A percentile compares a stretch with the other conserved stretches of the same genome.
Evolutionary conservation across 2,329 filamentous ascomycete genomes (phyloP).

Genomic region (Aspergillus quadricinctus): DNA sequence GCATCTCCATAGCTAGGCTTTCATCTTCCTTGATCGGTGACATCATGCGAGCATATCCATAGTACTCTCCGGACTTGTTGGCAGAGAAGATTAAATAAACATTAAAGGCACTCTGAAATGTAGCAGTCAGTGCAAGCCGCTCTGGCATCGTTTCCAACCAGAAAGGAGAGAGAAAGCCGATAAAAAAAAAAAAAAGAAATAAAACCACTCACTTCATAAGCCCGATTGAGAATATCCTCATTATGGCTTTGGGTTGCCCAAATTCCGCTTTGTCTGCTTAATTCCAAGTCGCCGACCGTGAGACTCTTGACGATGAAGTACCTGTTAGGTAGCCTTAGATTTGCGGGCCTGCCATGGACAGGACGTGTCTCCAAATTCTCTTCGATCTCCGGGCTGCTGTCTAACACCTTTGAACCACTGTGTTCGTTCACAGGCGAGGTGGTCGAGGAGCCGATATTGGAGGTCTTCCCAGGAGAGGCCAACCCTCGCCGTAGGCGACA

Average conservation of each 20-base stretch:
- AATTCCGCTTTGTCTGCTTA: constrained; percentile 79
- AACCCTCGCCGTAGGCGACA: constrained; percentile 68
- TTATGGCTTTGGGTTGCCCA: constrained; percentile 97
- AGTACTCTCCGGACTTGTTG: constrained; percentile 96
- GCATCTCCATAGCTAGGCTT: constrained; percentile 64
- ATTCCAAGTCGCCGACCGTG: constrained; percentile 82
- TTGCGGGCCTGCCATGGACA: constrained; percentile 4
- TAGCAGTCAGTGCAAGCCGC: not conserved
- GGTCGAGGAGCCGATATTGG: constrained; percentile 40
- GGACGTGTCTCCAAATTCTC: constrained; percentile 14
- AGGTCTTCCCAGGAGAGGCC: constrained; percentile 33
- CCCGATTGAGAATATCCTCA: constrained; percentile 74
- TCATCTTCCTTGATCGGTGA: constrained; percentile 79
- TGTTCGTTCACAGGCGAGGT: constrained; percentile 44
- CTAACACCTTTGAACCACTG: constrained; percentile 10
- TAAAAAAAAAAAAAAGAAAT: not conserved
- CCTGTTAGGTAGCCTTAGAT: constrained; percentile 57
- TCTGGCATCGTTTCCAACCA: not conserved
- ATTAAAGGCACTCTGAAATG: constrained; percentile 64
- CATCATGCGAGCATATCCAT: constrained; percentile 87
- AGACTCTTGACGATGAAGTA: constrained; percentile 94
- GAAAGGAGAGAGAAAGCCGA: not conserved
- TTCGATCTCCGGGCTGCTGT: not conserved
- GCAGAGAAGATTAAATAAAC: constrained; percentile 94
- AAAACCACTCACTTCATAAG: constrained; percentile 68